Percentiles rank a stretch among this genome's conserved stretches.
Evolutionary conservation across 2,329 filamentous ascomycete species (phyloP).

Genomic region (Colletotrichum sp.): DNA sequence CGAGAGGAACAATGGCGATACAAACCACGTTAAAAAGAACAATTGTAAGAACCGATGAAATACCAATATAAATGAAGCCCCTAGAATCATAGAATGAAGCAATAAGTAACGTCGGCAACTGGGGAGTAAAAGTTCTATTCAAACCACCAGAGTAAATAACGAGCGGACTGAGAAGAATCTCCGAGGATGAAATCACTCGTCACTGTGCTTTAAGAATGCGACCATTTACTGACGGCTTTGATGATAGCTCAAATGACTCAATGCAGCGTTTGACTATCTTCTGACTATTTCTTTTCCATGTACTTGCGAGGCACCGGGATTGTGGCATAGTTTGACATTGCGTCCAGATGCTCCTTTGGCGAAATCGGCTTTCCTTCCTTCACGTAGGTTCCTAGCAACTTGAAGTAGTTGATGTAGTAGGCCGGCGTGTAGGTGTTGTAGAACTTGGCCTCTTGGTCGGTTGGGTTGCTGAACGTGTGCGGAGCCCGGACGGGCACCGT

Average conservation of each 20-base stretch:
- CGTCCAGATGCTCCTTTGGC: not conserved
- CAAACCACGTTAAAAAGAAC: not conserved
- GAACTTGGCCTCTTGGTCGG: constrained; percentile 27
- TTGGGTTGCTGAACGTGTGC: constrained; percentile 29
- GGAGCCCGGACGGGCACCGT: constrained; percentile 26
- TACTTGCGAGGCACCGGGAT: not conserved
- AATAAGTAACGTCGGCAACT: not conserved
- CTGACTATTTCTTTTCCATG: not conserved
- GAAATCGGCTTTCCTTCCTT: not conserved
- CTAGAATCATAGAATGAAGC: not conserved
- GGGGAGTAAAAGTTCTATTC: not conserved
- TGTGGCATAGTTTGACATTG: not conserved
- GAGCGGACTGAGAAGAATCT: not conserved
- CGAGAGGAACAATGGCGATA: not conserved
- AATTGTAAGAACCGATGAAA: not conserved
- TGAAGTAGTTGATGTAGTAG: constrained; percentile 22
- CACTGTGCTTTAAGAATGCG: not conserved
- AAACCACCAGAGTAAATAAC: not conserved
- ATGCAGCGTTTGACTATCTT: not conserved
- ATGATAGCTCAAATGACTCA: not conserved
- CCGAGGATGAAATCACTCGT: not conserved
- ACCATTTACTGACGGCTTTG: not conserved
- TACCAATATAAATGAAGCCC: not conserved
- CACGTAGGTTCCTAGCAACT: not conserved
- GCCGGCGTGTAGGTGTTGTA: constrained; percentile 26